These are phyloP conservation scores for Thelonectria olida DNA, from an alignment of 2,329 filamentous ascomycete genomes.

Conservation along the genomic window DNA sequence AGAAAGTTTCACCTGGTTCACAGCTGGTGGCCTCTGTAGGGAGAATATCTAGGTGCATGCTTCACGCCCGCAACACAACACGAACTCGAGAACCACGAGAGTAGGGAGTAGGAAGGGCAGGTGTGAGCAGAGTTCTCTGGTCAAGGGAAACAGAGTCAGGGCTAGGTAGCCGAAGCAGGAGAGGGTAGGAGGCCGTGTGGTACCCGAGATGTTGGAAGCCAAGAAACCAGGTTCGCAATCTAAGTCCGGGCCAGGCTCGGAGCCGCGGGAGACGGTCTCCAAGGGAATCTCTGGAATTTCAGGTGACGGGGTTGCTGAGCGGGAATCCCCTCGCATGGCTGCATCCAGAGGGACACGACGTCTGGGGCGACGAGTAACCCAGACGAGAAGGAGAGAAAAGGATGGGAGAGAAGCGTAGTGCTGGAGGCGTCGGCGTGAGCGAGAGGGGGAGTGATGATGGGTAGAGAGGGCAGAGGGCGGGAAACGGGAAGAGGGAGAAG, in stretches of 20 bases:
- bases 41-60: slow-evolving; percentile 26
- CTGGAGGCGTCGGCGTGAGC: background rate
- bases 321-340: background rate
- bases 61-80: background rate
- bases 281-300: background rate
- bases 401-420: background rate
- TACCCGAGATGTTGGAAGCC: background rate
- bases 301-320: background rate
- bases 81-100: background rate
- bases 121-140: background rate
- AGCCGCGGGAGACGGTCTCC: background rate
- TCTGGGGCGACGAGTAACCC: background rate
- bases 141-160: background rate
- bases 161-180: background rate
- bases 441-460: background rate
- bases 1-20: slow-evolving; percentile 44
- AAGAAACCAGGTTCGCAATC: background rate
- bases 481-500: background rate
- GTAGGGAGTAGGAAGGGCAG: background rate
- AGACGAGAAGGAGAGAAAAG: background rate
- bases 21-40: slow-evolving; percentile 36
- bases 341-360: background rate
- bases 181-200: background rate
- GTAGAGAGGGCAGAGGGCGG: slow-evolving; percentile 1
- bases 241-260: background rate